Percentiles rank a stretch among this genome's conserved stretches.
Conservation (phyloP, 768 basidiomycete species). For the Lepiota brunneoincarnata region DNA sequence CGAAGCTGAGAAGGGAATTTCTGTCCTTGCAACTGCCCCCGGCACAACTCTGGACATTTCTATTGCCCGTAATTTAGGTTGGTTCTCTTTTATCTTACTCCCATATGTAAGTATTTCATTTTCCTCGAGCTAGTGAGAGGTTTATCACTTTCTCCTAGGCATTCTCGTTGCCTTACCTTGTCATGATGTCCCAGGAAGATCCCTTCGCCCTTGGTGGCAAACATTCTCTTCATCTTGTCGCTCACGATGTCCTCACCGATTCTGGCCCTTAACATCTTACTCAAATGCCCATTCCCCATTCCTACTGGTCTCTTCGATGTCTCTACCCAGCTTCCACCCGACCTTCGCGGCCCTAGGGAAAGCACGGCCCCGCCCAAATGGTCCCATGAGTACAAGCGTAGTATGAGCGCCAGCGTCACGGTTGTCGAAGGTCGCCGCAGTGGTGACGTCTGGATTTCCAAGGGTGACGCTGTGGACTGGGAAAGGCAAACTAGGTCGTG, state of each 20-base stretch:
- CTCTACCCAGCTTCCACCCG: conserved; percentile 38
- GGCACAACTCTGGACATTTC: conserved; percentile 54
- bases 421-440: conserved; percentile 70
- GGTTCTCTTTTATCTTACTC: conserved; percentile 67
- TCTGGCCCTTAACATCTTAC: conserved; percentile 57
- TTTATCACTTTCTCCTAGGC: conserved; percentile 31
- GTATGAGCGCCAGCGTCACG: conserved; percentile 59
- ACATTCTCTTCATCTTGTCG: conserved; percentile 58
- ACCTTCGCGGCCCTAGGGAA: conserved; percentile 29
- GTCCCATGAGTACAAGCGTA: conserved; percentile 61
- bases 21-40: conserved; percentile 41
- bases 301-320: conserved; percentile 63
- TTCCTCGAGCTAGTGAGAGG: not conserved
- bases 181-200: conserved; percentile 38
- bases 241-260: conserved; percentile 69
- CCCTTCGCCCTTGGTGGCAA: conserved; percentile 33
- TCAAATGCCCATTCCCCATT: conserved; percentile 63
- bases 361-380: conserved; percentile 42
- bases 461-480: conserved; percentile 72
- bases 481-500: conserved; percentile 57
- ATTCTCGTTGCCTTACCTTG: conserved; percentile 63
- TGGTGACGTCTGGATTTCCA: conserved; percentile 72
- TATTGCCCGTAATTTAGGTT: conserved; percentile 50
- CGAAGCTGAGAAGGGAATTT: conserved; percentile 50
- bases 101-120: conserved; percentile 52